phyloP scores from a whole-genome alignment of 129 eudicot genomes.

The Centaurea solstitialis region DNA sequence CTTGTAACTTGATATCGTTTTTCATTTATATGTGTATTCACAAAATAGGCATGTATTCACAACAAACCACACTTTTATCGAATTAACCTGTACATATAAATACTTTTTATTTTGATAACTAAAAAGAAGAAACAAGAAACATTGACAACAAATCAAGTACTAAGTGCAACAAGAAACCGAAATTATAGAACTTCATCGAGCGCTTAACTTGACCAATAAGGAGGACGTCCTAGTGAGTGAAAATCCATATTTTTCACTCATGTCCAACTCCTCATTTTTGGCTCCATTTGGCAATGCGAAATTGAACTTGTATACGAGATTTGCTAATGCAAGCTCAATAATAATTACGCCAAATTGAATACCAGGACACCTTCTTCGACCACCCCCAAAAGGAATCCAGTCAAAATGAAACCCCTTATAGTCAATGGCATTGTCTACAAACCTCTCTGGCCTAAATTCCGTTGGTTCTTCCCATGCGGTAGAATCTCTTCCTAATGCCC shows the following conservation, averaged over 20 bases:
- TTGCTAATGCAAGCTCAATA: slow-evolving; percentile 17
- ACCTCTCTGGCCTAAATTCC: not conserved
- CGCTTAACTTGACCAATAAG: not conserved
- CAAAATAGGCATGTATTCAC: too few species aligned
- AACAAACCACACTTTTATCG: too few species aligned
- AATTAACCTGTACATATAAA: too few species aligned
- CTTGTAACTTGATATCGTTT: too few species aligned
- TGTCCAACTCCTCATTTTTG: slow-evolving; percentile 10
- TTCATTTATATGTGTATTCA: too few species aligned
- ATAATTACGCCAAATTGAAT: not conserved
- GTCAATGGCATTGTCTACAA: not conserved
- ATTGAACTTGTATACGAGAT: slow-evolving; percentile 18
- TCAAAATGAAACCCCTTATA: not conserved
- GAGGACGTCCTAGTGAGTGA: not conserved
- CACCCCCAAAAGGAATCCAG: slow-evolving; percentile 27
- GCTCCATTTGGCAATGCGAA: slow-evolving; percentile 7
- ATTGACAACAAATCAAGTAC: not conserved
- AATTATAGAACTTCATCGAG: not conserved
- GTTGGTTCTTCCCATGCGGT: slow-evolving; percentile 3
- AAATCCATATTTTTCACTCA: not conserved
- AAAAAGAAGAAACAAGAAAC: not conserved
- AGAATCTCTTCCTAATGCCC: slow-evolving; percentile 15
- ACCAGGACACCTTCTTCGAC: slow-evolving; percentile 16
- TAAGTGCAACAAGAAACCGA: not conserved
- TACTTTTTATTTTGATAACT: too few species aligned